These are phyloP conservation scores for Starmerella scarabaei DNA, from an alignment of 805 yeast species.

Conservation along the genomic window DNA sequence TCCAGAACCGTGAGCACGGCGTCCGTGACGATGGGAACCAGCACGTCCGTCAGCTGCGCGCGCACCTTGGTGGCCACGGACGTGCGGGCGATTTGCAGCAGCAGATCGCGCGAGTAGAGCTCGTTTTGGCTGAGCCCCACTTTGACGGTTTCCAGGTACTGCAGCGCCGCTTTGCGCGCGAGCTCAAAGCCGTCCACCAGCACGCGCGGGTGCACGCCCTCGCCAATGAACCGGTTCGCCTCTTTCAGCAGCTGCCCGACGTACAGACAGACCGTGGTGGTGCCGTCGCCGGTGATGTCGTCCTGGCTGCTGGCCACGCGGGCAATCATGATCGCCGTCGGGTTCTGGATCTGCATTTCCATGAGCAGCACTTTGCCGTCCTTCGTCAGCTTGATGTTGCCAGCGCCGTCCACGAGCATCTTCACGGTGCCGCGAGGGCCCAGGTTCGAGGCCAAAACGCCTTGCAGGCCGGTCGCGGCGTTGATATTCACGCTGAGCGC, in stretches of 20 bases:
- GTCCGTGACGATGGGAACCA: constrained; percentile 91
- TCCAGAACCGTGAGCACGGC: constrained; percentile 64
- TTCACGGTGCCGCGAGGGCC: constrained; percentile 97
- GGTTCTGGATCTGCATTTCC: constrained; percentile 94
- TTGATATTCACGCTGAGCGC: constrained; percentile 89
- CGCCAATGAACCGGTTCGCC: constrained; percentile 80
- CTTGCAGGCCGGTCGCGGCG: constrained; percentile 95
- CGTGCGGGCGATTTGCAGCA: constrained; percentile 82
- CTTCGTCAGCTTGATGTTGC: constrained; percentile 86
- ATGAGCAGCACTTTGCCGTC: constrained; percentile 88
- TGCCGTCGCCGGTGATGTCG: constrained; percentile 98
- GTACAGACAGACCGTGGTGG: constrained; percentile 84
- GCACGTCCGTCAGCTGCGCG: constrained; percentile 58
- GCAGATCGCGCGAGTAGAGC: constrained; percentile 62
- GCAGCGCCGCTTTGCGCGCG: constrained; percentile 65
- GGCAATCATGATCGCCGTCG: constrained; percentile 78
- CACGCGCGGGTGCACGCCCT: constrained; percentile 93
- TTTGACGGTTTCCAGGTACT: constrained; percentile 57
- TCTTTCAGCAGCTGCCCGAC: constrained; percentile 93
- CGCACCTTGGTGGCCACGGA: constrained; percentile 80
- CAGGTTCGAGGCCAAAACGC: constrained; percentile 76
- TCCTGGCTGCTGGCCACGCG: constrained; percentile 98
- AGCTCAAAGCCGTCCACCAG: constrained; percentile 89
- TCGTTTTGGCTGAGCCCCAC: constrained; percentile 29
- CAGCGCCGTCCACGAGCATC: constrained; percentile 94